Conservation (phyloP, 2,329 filamentous ascomycete species). For the Colletotrichum sp. region DNA sequence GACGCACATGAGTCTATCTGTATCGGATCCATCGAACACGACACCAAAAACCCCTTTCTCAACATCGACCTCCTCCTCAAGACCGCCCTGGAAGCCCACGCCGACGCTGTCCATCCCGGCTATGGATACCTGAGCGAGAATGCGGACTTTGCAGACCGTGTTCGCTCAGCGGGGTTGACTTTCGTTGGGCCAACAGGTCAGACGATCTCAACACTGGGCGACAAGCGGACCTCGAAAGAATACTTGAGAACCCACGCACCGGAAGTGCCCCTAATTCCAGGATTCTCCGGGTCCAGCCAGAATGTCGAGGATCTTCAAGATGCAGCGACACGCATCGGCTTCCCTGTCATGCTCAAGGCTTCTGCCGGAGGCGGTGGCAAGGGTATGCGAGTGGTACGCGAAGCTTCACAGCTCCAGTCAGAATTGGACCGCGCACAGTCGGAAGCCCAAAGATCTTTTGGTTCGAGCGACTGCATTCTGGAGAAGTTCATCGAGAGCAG, state of each 20-base stretch:
- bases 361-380: not conserved
- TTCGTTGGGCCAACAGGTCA: not conserved
- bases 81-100: not conserved
- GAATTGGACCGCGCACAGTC: not conserved
- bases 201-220: not conserved
- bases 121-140: not conserved
- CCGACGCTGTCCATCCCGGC: not conserved
- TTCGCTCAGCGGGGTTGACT: not conserved
- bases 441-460: not conserved
- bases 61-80: not conserved
- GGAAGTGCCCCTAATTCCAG: not conserved
- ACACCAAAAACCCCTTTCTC: not conserved
- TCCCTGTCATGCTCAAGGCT: not conserved
- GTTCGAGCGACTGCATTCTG: constrained; percentile 42
- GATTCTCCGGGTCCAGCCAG: not conserved
- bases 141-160: not conserved
- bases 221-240: not conserved
- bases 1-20: not conserved
- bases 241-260: not conserved
- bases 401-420: not conserved
- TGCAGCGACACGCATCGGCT: not conserved
- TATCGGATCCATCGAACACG: not conserved
- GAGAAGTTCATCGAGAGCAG: constrained; percentile 64
- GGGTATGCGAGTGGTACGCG: not conserved
- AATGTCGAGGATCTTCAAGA: not conserved